phyloP scores from a whole-genome alignment of 257 asterid species.

The Petrea volubilis region DNA sequence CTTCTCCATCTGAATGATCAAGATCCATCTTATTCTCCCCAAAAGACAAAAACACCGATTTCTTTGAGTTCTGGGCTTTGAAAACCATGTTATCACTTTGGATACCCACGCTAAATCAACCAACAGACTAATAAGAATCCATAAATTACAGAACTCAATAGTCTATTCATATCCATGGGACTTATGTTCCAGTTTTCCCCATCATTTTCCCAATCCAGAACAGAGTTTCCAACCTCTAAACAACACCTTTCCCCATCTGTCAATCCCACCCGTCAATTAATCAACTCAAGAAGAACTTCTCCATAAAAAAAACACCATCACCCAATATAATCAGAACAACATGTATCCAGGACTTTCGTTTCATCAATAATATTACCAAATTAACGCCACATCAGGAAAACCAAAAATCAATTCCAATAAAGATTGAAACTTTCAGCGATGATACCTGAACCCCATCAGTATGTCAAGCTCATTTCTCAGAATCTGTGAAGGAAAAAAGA shows the following conservation, averaged over 20 bases:
- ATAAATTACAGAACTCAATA: constrained; percentile 13
- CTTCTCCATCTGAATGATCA: constrained; percentile 33
- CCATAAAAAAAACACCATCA: no score
- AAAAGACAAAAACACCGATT: constrained; percentile 28
- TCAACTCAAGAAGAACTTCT: constrained; percentile 22
- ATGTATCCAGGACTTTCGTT: constrained; percentile 17
- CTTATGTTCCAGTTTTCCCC: constrained; percentile 7
- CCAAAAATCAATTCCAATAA: constrained; percentile 23
- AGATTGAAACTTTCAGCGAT: constrained; percentile 29
- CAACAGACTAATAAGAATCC: constrained; percentile 28
- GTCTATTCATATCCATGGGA: no score
- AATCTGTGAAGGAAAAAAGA: neutral
- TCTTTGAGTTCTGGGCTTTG: constrained; percentile 34
- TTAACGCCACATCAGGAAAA: constrained; percentile 11
- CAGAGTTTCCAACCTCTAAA: constrained; percentile 1
- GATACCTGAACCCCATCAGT: constrained; percentile 11
- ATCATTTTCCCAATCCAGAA: constrained; percentile 23
- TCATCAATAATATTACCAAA: constrained; percentile 26
- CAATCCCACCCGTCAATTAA: constrained; percentile 27
- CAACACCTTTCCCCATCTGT: constrained; percentile 23
- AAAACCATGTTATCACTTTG: constrained; percentile 34
- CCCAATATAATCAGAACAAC: constrained; percentile 27
- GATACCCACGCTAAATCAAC: constrained; percentile 28
- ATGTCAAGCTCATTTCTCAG: constrained; percentile 37
- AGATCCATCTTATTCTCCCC: constrained; percentile 17